Percentiles rank a stretch among this genome's conserved stretches.
These are phyloP conservation scores for Pseudogymnoascus verrucosus DNA, from an alignment of 2,329 filamentous ascomycete genomes.

Conservation along the genomic window DNA sequence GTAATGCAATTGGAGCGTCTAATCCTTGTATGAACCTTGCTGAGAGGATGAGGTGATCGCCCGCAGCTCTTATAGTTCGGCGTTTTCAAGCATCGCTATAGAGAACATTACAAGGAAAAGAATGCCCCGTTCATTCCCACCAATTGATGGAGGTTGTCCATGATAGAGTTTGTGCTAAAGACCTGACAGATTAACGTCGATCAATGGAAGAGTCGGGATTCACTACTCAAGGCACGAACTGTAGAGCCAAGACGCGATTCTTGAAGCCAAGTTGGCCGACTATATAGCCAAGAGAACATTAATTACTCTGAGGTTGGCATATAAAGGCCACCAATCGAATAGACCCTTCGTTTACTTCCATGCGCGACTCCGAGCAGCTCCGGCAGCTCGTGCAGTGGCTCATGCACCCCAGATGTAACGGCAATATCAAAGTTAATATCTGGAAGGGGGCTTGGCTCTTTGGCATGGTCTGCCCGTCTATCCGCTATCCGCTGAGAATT, in stretches of 20 bases:
- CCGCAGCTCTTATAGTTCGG: not conserved
- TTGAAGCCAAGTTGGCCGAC: not conserved
- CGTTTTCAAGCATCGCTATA: not conserved
- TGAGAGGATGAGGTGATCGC: slow-evolving; percentile 1
- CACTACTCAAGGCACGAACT: not conserved
- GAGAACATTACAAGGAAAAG: not conserved
- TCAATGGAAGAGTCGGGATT: not conserved
- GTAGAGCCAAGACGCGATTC: not conserved
- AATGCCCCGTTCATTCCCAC: not conserved
- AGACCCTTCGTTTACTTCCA: not conserved
- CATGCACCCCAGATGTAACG: not conserved
- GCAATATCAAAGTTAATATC: slow-evolving; percentile 2
- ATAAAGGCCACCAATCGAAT: slow-evolving; percentile 6
- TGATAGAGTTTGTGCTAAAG: not conserved
- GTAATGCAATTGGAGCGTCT: not conserved
- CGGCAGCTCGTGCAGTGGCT: not conserved
- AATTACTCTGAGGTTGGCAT: not conserved
- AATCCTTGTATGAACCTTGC: slow-evolving; percentile 6
- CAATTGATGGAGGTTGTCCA: not conserved
- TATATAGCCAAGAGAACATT: not conserved
- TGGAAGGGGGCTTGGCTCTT: not conserved
- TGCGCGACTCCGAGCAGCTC: not conserved
- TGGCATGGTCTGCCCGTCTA: not conserved
- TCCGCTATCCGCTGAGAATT: not conserved
- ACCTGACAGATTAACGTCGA: not conserved